Evolutionary conservation across 2,329 filamentous ascomycete genomes (phyloP), one percentile per base, ranked within the genome.

Genomic region (Bipolaris cookei): DNA sequence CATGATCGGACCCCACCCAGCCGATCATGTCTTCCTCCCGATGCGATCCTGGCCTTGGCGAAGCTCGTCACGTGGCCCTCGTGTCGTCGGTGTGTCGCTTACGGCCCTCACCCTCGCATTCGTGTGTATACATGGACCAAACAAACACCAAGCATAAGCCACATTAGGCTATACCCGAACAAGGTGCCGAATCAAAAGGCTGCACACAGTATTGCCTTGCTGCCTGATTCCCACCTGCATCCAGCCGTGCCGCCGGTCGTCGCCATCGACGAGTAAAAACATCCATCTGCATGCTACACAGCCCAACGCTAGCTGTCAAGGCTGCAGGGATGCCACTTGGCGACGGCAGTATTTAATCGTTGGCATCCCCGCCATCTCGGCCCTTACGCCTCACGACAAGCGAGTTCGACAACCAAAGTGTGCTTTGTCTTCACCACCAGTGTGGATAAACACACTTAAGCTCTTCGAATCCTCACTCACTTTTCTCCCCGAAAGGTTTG

Each of bases 351-450:
- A 63, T 70, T 69, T 73, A 74, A 70, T 65, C 60, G 63, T 63
- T 62, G 57, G 63, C 69, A 58, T 67, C 65, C 70, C 72, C 72
- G 65, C 67, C 67, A 43, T 38, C 41, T 51, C 57, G 51, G 43
- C 47, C 70, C 55, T 58, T 65, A 77, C 76, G 76, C 76, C 72
- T 72, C 69, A 65, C 72, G 72, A 71, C 72, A 75, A 75, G 69
- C 68, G 70, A 75, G 74, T 74, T 75, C 67, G 75, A 76, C 76
- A 77, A 77, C 68, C 55, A 60, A 65, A 68, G 73, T 74, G 75
- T 72, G 67, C 65, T 66, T 55, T 51, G 65, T 74, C 72, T 65
- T 69, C 72, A 70, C 71, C 54, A 62, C 62, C 62, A 60, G 69
- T 75, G 73, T 68, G 54, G 68, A 70, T 70, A 71, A 21, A 41